These are phyloP conservation scores for Botryotinia convoluta DNA, from an alignment of 2,329 filamentous ascomycete species.

Conservation along the genomic window DNA sequence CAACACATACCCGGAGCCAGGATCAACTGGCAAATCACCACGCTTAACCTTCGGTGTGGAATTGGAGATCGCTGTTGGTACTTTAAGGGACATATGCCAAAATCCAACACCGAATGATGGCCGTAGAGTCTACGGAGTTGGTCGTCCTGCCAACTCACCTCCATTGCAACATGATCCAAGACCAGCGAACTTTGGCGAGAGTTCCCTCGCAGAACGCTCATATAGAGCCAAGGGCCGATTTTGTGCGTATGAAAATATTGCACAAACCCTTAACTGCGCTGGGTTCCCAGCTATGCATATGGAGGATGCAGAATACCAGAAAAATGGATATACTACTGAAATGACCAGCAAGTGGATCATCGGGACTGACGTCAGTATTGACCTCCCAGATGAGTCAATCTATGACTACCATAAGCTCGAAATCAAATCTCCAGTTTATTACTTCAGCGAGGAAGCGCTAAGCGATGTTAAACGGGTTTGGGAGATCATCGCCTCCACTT, in stretches of 20 bases:
- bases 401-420: slow-evolving; percentile 14
- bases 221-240: not conserved
- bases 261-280: not conserved
- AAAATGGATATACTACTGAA: not conserved
- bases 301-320: not conserved
- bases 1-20: not conserved
- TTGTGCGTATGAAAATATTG: slow-evolving; percentile 11
- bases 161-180: not conserved
- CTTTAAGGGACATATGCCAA: not conserved
- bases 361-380: not conserved
- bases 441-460: slow-evolving; percentile 6
- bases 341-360: slow-evolving; percentile 11
- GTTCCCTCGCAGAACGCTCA: not conserved
- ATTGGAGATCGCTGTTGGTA: slow-evolving; percentile 13
- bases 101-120: not conserved
- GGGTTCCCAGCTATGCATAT: slow-evolving; percentile 4
- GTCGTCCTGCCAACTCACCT: not conserved
- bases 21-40: slow-evolving; percentile 8
- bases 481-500: slow-evolving; percentile 22
- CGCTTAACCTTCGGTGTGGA: slow-evolving; percentile 20
- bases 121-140: not conserved
- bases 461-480: not conserved
- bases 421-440: slow-evolving; percentile 12
- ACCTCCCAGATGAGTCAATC: not conserved
- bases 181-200: not conserved